Evolutionary conservation across 2,329 filamentous ascomycete genomes (phyloP).

Genomic region (Chaetoscypha palmicola): DNA sequence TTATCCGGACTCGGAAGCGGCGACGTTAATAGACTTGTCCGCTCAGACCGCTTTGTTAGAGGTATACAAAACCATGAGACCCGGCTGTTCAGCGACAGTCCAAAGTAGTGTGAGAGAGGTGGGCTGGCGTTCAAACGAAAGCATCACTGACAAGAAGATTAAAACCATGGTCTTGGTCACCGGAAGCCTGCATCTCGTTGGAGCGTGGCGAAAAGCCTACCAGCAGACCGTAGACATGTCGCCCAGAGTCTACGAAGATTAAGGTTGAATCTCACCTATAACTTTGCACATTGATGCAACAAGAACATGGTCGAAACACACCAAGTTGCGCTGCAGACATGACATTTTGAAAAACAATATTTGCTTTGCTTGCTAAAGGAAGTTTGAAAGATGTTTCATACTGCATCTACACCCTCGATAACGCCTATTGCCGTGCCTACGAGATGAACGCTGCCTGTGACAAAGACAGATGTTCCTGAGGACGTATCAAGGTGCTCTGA

Average conservation of each 20-base stretch:
- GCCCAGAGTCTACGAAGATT: too few species aligned
- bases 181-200: constrained; percentile 78
- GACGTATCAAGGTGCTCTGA: neutral
- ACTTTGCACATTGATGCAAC: too few species aligned
- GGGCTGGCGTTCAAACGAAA: constrained; percentile 40
- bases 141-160: constrained; percentile 30
- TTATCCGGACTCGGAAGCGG: constrained; percentile 38
- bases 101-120: constrained; percentile 67
- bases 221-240: too few species aligned
- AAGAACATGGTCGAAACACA: too few species aligned
- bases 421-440: constrained; percentile 65
- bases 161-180: constrained; percentile 64
- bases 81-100: constrained; percentile 39
- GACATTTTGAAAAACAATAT: too few species aligned
- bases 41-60: constrained; percentile 63
- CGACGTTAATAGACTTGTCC: constrained; percentile 41
- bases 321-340: too few species aligned
- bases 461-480: constrained; percentile 31
- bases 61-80: constrained; percentile 51
- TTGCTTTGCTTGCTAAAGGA: neutral
- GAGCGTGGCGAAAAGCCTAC: constrained; percentile 39
- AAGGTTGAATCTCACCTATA: too few species aligned
- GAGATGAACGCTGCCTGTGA: constrained; percentile 58
- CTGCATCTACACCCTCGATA: constrained; percentile 43
- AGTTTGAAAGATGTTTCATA: neutral